These are phyloP conservation scores for Halophytophthora batemanensis DNA, from an alignment of 352 stramenopile genomes.

Conservation along the genomic window DNA sequence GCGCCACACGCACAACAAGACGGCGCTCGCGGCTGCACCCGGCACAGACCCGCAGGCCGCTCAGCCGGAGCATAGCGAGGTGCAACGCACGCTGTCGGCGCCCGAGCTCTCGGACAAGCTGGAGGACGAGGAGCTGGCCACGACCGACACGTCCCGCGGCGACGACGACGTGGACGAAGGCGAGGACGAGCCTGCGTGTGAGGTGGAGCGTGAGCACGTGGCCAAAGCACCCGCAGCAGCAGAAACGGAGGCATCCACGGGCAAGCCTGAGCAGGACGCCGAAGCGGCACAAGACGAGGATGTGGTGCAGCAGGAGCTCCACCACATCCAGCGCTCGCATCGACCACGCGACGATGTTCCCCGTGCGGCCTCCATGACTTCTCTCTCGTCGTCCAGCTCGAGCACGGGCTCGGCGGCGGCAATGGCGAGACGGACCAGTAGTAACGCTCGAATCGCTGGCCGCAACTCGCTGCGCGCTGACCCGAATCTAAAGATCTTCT, in stretches of 20 bases:
- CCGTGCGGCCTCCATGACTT: conserved; percentile 23
- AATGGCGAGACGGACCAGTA: conserved; percentile 8
- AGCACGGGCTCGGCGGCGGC: conserved; percentile 4
- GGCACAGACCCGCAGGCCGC: too few species aligned
- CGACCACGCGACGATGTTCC: conserved; percentile 8
- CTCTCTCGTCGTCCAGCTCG: conserved; percentile 12
- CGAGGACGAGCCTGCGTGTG: background rate
- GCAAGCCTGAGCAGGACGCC: background rate
- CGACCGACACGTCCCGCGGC: conserved; percentile 17
- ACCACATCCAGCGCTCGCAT: background rate
- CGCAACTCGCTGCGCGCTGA: conserved; percentile 26
- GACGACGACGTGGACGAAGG: conserved; percentile 6
- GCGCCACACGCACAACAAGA: too few species aligned
- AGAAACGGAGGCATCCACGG: background rate
- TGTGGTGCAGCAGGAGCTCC: too few species aligned
- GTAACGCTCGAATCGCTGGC: background rate
- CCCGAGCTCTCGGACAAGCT: conserved; percentile 1
- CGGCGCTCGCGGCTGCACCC: too few species aligned
- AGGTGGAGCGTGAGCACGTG: too few species aligned
- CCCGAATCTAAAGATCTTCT: conserved; percentile 46
- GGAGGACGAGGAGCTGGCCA: conserved; percentile 19
- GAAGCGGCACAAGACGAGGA: conserved; percentile 7
- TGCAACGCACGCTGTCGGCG: background rate
- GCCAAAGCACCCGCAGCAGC: too few species aligned
- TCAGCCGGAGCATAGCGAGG: too few species aligned